Evolutionary conservation across 225 moss, liverwort and hornwort species (phyloP).

Genomic region (Antitrichia curtipendula): DNA sequence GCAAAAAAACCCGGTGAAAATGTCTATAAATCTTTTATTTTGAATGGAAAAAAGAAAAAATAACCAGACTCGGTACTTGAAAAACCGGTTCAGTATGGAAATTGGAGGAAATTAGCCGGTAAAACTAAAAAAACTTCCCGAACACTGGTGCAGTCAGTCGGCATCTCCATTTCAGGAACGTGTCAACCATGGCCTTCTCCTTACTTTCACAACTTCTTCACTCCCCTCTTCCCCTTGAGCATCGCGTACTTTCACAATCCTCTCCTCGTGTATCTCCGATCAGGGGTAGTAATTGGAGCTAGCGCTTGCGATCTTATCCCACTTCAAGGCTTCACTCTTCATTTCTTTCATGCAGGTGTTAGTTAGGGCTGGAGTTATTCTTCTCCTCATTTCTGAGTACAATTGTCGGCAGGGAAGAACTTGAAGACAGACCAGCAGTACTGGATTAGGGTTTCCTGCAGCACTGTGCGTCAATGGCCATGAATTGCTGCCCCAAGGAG

Average conservation of each 20-base stretch:
- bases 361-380: not conserved
- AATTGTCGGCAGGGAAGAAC: not conserved
- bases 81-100: too few relatives aligned
- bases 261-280: not conserved
- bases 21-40: too few relatives aligned
- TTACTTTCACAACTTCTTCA: not conserved
- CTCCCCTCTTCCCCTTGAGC: not conserved
- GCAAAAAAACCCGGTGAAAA: too few relatives aligned
- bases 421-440: not conserved
- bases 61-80: too few relatives aligned
- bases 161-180: too few relatives aligned
- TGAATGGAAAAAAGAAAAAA: too few relatives aligned
- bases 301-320: not conserved
- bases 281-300: not conserved
- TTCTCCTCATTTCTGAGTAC: not conserved
- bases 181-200: not conserved
- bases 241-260: not conserved
- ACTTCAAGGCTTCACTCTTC: not conserved
- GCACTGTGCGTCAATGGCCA: too few relatives aligned
- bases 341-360: not conserved
- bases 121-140: too few relatives aligned
- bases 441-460: not conserved
- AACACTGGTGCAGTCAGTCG: too few relatives aligned
- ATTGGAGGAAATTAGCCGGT: too few relatives aligned
- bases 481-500: not conserved